These are phyloP conservation scores for Saraca asoca DNA, from an alignment of 331 rosid genomes.

Conservation along the genomic window DNA sequence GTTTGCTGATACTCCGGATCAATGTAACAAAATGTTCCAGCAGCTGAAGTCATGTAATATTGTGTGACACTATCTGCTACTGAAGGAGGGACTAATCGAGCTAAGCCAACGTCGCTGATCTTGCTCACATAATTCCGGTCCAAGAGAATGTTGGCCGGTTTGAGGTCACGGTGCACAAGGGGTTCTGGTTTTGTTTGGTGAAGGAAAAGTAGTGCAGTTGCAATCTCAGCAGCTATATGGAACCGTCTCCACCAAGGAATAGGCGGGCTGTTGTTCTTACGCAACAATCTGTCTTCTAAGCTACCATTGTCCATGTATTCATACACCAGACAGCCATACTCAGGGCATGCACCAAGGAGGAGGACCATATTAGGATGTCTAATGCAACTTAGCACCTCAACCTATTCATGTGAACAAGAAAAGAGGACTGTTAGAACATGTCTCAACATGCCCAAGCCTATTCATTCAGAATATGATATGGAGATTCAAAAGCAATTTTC, in stretches of 20 bases:
- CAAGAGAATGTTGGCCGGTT: conserved; percentile 86
- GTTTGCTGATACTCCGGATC: conserved; percentile 97
- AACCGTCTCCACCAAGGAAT: conserved; percentile 75
- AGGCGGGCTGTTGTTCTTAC: conserved; percentile 61
- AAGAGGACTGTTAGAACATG: conserved; percentile 17
- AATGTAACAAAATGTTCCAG: conserved; percentile 94
- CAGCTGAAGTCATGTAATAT: conserved; percentile 87
- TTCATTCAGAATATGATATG: too few relatives aligned
- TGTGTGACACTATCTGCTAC: conserved; percentile 77
- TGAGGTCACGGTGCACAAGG: conserved; percentile 89
- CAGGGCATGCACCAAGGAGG: conserved; percentile 96
- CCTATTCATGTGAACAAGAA: conserved; percentile 43
- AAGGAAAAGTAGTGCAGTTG: conserved; percentile 84
- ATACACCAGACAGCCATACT: conserved; percentile 83
- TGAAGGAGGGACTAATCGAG: conserved; percentile 81
- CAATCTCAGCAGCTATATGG: conserved; percentile 76
- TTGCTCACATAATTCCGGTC: conserved; percentile 81
- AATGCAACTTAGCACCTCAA: conserved; percentile 81
- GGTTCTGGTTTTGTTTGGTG: conserved; percentile 97
- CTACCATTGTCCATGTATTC: conserved; percentile 86
- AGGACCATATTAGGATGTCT: conserved; percentile 97
- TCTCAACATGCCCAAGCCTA: too few relatives aligned
- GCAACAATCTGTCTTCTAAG: conserved; percentile 78
- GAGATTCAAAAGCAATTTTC: conserved; percentile 3
- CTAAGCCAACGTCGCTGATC: conserved; percentile 85